Evolutionary conservation across 2,329 filamentous ascomycete genomes (phyloP).

Genomic region (Hypoxylon sp.): DNA sequence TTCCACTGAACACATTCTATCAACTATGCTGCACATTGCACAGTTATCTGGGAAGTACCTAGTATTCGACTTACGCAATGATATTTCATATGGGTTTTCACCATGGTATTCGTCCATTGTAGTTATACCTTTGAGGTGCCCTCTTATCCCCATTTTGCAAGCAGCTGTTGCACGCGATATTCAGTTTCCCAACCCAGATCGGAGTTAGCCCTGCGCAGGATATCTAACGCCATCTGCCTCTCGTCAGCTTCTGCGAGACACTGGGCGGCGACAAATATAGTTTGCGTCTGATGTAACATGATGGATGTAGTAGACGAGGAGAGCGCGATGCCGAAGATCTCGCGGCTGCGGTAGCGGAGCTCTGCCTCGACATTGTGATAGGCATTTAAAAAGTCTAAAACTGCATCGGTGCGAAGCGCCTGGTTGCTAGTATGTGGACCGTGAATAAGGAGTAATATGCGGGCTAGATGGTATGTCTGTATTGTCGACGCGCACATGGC

Average conservation of each 20-base stretch:
- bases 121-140: no score
- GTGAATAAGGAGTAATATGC: conserved; percentile 1
- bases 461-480: conserved; percentile 9
- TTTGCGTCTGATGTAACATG: conserved; percentile 1
- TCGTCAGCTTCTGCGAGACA: neutral
- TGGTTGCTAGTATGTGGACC: conserved; percentile 3
- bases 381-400: neutral
- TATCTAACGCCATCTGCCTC: conserved; percentile 1
- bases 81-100: no score
- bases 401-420: neutral
- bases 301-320: conserved; percentile 1
- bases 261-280: neutral
- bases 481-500: conserved; percentile 10
- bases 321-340: conserved; percentile 1
- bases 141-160: neutral
- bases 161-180: neutral
- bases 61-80: no score
- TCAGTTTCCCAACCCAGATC: conserved; percentile 3
- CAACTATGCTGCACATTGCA: no score
- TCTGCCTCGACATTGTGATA: conserved; percentile 2
- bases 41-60: no score
- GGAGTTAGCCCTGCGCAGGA: conserved; percentile 2
- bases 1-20: no score
- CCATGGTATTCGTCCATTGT: no score
- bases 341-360: conserved; percentile 5